These are phyloP conservation scores for Tritrichomonas musculus DNA, from an alignment of 208 protist species.

Conservation along the genomic window DNA sequence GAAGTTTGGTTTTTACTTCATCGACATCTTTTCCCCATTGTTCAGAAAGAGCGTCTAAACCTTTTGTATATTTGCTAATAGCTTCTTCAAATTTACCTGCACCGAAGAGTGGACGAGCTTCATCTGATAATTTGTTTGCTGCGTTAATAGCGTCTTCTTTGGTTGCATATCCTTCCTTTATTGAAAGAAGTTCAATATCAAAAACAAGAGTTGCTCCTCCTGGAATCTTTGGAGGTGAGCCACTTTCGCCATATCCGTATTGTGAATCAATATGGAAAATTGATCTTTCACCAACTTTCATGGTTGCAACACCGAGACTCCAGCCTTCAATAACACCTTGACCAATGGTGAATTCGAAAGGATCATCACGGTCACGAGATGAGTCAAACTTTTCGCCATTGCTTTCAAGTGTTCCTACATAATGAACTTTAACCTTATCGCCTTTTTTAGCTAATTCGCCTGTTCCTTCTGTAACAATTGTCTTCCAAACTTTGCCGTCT, in stretches of 20 bases:
- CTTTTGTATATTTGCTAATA: not conserved
- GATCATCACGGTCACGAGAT: constrained; percentile 35
- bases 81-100: not conserved
- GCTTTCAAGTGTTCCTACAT: constrained; percentile 51
- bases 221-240: constrained; percentile 45
- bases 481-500: not conserved
- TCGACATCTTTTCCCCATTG: not conserved
- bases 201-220: constrained; percentile 43
- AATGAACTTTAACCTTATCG: constrained; percentile 49
- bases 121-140: not conserved
- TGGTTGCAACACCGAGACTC: constrained; percentile 46
- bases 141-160: not conserved
- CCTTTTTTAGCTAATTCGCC: not conserved
- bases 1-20: not conserved
- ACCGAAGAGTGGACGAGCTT: not conserved
- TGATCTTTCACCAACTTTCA: constrained; percentile 43
- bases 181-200: constrained; percentile 37
- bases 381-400: constrained; percentile 58
- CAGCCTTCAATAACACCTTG: constrained; percentile 57
- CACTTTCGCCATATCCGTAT: constrained; percentile 41
- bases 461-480: not conserved
- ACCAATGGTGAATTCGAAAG: constrained; percentile 54
- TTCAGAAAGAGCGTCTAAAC: not conserved
- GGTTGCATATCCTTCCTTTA: not conserved
- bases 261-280: constrained; percentile 29